These are phyloP conservation scores for Saturnispora sekii DNA, from an alignment of 805 yeast genomes.

Conservation along the genomic window DNA sequence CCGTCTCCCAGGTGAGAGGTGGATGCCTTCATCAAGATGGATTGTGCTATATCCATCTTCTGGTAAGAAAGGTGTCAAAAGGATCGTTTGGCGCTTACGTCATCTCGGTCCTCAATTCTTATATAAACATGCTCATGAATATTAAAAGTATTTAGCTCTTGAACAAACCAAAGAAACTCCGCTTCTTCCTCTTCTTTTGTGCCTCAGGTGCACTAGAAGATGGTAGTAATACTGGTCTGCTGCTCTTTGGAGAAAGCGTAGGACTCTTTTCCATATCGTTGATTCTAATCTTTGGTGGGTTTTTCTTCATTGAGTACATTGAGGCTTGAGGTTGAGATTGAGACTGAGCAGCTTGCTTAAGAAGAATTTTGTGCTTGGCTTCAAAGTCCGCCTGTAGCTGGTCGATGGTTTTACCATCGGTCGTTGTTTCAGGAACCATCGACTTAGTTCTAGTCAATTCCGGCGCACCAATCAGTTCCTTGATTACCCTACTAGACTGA, in stretches of 20 bases:
- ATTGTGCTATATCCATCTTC: not conserved
- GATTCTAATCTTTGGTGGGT: slow-evolving; percentile 14
- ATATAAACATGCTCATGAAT: not conserved
- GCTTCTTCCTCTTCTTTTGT: slow-evolving; percentile 11
- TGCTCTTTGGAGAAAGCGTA: not conserved
- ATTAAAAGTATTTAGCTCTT: not conserved
- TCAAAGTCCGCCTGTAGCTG: slow-evolving; percentile 9
- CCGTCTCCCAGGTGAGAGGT: not conserved
- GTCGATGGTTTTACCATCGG: not conserved
- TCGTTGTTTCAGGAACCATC: slow-evolving; percentile 18
- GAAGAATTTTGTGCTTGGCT: slow-evolving; percentile 8
- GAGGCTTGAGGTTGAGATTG: slow-evolving; percentile 1
- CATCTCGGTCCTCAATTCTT: not conserved
- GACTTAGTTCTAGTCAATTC: slow-evolving; percentile 22
- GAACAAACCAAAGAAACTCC: slow-evolving; percentile 8
- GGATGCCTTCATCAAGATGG: not conserved
- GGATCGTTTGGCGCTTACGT: not conserved
- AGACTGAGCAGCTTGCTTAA: slow-evolving; percentile 6
- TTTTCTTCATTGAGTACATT: not conserved
- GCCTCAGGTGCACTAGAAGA: not conserved
- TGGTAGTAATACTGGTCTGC: not conserved
- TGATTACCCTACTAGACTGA: slow-evolving; percentile 31
- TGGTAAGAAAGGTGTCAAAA: not conserved
- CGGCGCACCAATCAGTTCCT: slow-evolving; percentile 34
- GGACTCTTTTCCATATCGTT: slow-evolving; percentile 5